These are phyloP conservation scores for Nicotiana benthamiana DNA, from an alignment of 257 asterid genomes.

Conservation along the genomic window DNA sequence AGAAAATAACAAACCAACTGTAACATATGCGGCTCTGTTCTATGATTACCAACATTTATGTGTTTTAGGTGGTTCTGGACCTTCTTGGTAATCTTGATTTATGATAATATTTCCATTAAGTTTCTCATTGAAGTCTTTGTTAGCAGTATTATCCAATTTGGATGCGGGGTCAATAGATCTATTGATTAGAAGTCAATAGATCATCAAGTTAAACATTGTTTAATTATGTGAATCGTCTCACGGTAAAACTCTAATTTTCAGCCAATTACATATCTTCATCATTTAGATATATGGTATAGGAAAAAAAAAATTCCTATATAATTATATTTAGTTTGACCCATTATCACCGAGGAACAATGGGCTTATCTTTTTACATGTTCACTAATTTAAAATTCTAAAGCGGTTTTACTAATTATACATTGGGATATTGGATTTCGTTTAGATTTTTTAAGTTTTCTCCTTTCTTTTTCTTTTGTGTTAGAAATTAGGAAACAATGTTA, in stretches of 20 bases:
- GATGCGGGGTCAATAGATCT: no score
- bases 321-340: neutral
- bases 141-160: neutral
- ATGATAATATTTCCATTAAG: neutral
- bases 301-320: no score
- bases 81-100: neutral
- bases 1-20: constrained; percentile 50
- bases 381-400: neutral
- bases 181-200: no score
- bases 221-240: no score
- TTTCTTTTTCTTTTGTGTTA: no score
- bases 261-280: no score
- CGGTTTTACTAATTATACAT: no score
- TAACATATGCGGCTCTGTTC: constrained; percentile 71
- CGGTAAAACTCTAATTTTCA: no score
- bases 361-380: neutral
- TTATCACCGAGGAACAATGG: neutral
- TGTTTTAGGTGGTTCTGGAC: constrained; percentile 1
- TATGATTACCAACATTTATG: neutral
- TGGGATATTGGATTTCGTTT: neutral
- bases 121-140: neutral
- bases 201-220: no score
- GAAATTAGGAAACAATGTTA: no score
- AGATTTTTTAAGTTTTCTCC: neutral
- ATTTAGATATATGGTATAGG: no score